These are phyloP conservation scores for Mollisiaceae sp. DNA, from an alignment of 2,329 filamentous ascomycete genomes.

Conservation along the genomic window DNA sequence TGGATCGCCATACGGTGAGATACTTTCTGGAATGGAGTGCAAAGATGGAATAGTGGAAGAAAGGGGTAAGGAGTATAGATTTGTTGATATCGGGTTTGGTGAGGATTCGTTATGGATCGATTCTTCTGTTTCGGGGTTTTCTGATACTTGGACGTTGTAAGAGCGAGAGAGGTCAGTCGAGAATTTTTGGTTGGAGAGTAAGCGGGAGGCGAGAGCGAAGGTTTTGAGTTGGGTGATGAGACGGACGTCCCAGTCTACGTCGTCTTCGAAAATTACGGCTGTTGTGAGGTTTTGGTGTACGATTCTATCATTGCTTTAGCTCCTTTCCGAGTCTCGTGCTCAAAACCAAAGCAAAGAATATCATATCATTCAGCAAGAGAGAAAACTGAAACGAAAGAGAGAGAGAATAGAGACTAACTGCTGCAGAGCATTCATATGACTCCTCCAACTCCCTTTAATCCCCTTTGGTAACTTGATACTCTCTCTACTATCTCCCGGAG, in stretches of 20 bases:
- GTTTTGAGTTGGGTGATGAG: slow-evolving; percentile 24
- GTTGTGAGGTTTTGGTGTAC: slow-evolving; percentile 41
- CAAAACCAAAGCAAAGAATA: not conserved
- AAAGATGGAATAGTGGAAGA: not conserved
- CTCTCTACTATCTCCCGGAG: slow-evolving; percentile 21
- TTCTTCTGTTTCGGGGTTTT: slow-evolving; percentile 34
- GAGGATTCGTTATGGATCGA: slow-evolving; percentile 28
- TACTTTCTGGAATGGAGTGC: not conserved
- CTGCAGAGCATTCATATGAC: slow-evolving; percentile 31
- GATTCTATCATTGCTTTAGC: slow-evolving; percentile 34
- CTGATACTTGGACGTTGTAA: slow-evolving; percentile 6
- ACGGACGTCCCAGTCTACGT: slow-evolving; percentile 51
- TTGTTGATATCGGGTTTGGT: slow-evolving; percentile 19
- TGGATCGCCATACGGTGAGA: slow-evolving; percentile 28
- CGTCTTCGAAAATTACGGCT: slow-evolving; percentile 51
- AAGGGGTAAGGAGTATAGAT: slow-evolving; percentile 21
- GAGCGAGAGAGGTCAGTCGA: slow-evolving; percentile 10
- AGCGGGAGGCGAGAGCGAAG: slow-evolving; percentile 25
- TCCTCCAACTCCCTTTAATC: slow-evolving; percentile 31
- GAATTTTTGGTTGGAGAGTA: slow-evolving; percentile 13
- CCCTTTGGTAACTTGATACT: slow-evolving; percentile 28
- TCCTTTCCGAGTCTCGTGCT: slow-evolving; percentile 55
- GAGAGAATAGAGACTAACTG: slow-evolving; percentile 5
- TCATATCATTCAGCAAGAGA: too few species aligned
- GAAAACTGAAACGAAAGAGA: too few species aligned